Evolutionary conservation across 2,329 filamentous ascomycete genomes (phyloP).

Genomic region (Diaporthe citriasiana): DNA sequence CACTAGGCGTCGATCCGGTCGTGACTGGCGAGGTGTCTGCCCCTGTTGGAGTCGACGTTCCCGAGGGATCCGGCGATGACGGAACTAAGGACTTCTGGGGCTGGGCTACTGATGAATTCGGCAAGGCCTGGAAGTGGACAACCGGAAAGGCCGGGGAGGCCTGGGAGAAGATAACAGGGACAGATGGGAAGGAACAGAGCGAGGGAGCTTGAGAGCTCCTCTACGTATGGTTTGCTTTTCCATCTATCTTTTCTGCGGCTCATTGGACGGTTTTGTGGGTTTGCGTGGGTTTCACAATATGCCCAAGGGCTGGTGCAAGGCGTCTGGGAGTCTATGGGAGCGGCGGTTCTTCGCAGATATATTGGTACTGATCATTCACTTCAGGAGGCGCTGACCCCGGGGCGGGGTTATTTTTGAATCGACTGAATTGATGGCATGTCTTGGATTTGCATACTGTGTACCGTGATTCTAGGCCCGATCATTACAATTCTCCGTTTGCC

Average conservation of each 20-base stretch:
- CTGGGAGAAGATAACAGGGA: conserved; percentile 59
- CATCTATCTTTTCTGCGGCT: not conserved
- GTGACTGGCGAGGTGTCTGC: conserved; percentile 46
- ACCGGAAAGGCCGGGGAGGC: conserved; percentile 61
- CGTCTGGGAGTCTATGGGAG: not conserved
- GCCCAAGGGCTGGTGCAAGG: conserved; percentile 24
- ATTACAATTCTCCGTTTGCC: not conserved
- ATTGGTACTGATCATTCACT: not conserved
- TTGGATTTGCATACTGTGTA: not conserved
- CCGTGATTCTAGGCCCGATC: not conserved
- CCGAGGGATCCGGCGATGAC: conserved; percentile 43
- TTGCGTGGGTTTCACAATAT: conserved; percentile 3
- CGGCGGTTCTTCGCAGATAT: not conserved
- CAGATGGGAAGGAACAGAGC: conserved; percentile 40
- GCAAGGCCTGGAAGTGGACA: conserved; percentile 64
- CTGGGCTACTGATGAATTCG: conserved; percentile 65
- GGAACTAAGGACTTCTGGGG: conserved; percentile 59
- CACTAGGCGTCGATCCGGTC: conserved; percentile 43
- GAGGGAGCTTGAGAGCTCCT: conserved; percentile 4
- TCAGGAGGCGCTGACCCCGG: not conserved
- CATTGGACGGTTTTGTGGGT: not conserved
- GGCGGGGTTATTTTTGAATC: not conserved
- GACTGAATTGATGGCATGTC: not conserved
- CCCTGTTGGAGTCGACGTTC: conserved; percentile 45
- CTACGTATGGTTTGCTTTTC: not conserved